Conservation (phyloP, 257 asterid genomes). For the Solanum arcanum region DNA sequence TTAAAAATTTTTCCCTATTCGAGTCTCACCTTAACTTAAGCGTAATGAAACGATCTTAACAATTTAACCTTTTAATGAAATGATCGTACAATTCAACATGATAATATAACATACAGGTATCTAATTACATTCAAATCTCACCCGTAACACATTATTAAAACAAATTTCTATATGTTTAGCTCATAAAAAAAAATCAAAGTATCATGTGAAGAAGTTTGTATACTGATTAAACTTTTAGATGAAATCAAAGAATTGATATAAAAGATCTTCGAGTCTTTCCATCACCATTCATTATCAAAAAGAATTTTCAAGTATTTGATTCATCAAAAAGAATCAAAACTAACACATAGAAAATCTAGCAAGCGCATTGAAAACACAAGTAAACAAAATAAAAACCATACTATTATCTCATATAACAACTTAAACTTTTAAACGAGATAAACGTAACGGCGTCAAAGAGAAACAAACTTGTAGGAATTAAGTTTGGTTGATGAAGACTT, state of each 20-base stretch:
- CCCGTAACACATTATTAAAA: not conserved
- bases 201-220: not conserved
- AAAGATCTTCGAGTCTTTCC: not conserved
- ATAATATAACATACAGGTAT: not conserved
- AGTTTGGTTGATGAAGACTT: not conserved
- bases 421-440: not conserved
- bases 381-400: not conserved
- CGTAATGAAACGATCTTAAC: not conserved
- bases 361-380: not conserved
- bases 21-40: not conserved
- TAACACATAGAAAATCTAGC: not conserved
- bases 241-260: too few relatives aligned
- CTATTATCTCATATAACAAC: not conserved
- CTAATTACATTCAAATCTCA: fast-evolving
- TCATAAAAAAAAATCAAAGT: not conserved
- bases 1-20: not conserved
- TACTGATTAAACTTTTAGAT: not conserved
- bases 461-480: slow-evolving; percentile 1
- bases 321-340: not conserved
- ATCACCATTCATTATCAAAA: not conserved
- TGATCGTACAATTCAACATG: not conserved
- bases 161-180: not conserved
- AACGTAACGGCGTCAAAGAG: not conserved
- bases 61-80: not conserved
- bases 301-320: not conserved